phyloP scores from a whole-genome alignment of 2,329 filamentous ascomycete species.

The Thielaviopsis musarum region DNA sequence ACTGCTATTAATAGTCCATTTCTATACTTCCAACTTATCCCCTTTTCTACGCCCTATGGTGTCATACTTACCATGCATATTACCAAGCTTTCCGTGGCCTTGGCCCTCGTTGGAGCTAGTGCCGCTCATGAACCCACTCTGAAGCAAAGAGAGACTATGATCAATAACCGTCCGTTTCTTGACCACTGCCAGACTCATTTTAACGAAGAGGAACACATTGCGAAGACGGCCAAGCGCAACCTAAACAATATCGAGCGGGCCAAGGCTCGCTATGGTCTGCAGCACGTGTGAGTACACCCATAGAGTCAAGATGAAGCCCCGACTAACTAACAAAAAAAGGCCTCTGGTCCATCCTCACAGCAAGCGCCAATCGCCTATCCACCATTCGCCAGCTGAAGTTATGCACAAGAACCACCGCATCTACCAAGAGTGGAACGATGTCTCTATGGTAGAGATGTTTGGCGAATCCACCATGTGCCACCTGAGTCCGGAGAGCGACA shows the following conservation, averaged over 20 bases:
- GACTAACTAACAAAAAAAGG: slow-evolving; percentile 1
- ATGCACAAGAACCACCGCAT: slow-evolving; percentile 24
- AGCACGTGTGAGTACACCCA: slow-evolving; percentile 9
- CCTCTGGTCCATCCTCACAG: slow-evolving; percentile 9
- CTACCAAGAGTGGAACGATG: slow-evolving; percentile 17
- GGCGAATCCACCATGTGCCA: slow-evolving; percentile 27
- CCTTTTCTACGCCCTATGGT: not conserved
- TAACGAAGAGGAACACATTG: slow-evolving; percentile 5
- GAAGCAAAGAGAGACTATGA: slow-evolving; percentile 1
- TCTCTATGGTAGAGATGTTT: slow-evolving; percentile 21
- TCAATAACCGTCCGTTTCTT: slow-evolving; percentile 2
- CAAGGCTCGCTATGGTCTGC: slow-evolving; percentile 9
- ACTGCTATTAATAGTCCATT: not conserved
- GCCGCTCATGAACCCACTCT: slow-evolving; percentile 3
- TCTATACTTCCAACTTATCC: not conserved
- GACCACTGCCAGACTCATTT: slow-evolving; percentile 13
- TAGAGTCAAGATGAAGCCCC: not conserved
- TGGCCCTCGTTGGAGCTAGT: not conserved
- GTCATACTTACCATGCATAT: slow-evolving; percentile 5
- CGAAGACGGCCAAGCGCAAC: slow-evolving; percentile 12
- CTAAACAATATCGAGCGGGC: slow-evolving; percentile 7
- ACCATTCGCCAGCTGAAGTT: slow-evolving; percentile 10
- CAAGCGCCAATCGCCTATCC: not conserved
- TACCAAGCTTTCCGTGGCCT: slow-evolving; percentile 1
- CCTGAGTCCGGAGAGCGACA: slow-evolving; percentile 31